Evolutionary conservation across 371 early-diverging fungal species (phyloP).

Genomic region (Rhizopus arrhizus): DNA sequence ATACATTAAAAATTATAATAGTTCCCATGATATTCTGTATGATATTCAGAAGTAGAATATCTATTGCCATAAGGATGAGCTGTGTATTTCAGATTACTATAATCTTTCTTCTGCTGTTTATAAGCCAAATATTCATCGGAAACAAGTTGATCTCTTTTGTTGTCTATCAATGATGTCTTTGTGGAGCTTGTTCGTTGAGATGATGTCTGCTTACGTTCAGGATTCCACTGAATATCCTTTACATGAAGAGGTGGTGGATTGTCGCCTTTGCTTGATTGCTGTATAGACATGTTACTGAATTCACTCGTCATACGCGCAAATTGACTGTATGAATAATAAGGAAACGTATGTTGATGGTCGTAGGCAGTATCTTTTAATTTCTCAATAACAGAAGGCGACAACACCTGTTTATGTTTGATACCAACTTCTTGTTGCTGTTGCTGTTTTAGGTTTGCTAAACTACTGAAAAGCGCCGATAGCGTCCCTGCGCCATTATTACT

Average conservation of each 20-base stretch:
- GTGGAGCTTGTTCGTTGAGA: too few relatives aligned
- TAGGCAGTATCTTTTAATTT: background rate
- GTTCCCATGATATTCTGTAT: slow-evolving; percentile 10
- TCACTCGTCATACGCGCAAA: slow-evolving; percentile 12
- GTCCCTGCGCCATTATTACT: slow-evolving; percentile 8
- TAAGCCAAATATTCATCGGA: too few relatives aligned
- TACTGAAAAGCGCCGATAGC: slow-evolving; percentile 21
- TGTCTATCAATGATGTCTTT: too few relatives aligned
- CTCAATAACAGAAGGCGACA: background rate
- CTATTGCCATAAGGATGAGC: slow-evolving; percentile 10
- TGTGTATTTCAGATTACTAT: slow-evolving; percentile 4
- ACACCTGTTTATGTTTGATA: background rate
- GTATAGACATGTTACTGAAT: slow-evolving; percentile 15
- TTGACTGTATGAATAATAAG: slow-evolving; percentile 5
- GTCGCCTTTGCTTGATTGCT: slow-evolving; percentile 1
- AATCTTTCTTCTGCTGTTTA: too few relatives aligned
- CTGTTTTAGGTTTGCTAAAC: slow-evolving; percentile 4
- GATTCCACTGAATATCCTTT: slow-evolving; percentile 25
- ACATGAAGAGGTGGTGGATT: slow-evolving; percentile 15
- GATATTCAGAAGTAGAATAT: slow-evolving; percentile 22
- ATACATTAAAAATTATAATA: slow-evolving; percentile 5
- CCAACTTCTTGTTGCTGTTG: slow-evolving; percentile 1
- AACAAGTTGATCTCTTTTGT: too few relatives aligned
- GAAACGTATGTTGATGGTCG: slow-evolving; percentile 22
- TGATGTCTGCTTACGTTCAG: background rate